A percentile compares a stretch with the other conserved stretches of the same genome.
Conservation (phyloP, 2,329 filamentous ascomycete species). For the Gnomoniopsis sp. region DNA sequence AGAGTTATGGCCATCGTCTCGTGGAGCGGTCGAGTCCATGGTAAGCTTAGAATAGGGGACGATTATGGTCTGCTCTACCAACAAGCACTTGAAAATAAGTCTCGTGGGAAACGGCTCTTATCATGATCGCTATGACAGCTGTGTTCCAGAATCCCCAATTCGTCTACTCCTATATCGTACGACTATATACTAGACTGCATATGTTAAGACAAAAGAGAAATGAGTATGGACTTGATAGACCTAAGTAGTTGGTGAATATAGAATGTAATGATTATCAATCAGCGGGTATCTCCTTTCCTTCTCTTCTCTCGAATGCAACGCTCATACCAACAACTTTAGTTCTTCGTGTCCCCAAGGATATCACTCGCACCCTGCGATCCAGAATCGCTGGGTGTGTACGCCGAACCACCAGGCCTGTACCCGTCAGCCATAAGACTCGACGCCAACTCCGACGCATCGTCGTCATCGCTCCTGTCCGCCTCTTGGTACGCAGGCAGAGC, state of each 20-base stretch:
- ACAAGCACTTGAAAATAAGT: too few species aligned
- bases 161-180: not conserved
- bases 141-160: too few species aligned
- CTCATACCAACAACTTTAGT: slow-evolving; percentile 7
- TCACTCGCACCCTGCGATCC: slow-evolving; percentile 20
- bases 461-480: slow-evolving; percentile 22
- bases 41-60: too few species aligned
- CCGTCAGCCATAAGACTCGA: slow-evolving; percentile 40
- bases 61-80: too few species aligned
- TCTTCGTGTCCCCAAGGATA: slow-evolving; percentile 23
- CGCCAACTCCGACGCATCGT: slow-evolving; percentile 24
- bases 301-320: not conserved
- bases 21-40: too few species aligned
- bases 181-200: not conserved
- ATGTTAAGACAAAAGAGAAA: slow-evolving; percentile 1
- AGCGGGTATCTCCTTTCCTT: slow-evolving; percentile 12
- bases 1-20: too few species aligned
- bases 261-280: slow-evolving; percentile 12
- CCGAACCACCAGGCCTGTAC: slow-evolving; percentile 32
- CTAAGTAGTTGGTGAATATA: slow-evolving; percentile 8
- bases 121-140: too few species aligned
- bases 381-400: slow-evolving; percentile 24
- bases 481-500: slow-evolving; percentile 41
- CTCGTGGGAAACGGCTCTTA: too few species aligned
- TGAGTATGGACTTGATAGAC: not conserved